Percentiles rank a stretch among this genome's conserved stretches.
These are phyloP conservation scores for Aspergillus cavernicola DNA, from an alignment of 495 filamentous ascomycete genomes.

Conservation along the genomic window DNA sequence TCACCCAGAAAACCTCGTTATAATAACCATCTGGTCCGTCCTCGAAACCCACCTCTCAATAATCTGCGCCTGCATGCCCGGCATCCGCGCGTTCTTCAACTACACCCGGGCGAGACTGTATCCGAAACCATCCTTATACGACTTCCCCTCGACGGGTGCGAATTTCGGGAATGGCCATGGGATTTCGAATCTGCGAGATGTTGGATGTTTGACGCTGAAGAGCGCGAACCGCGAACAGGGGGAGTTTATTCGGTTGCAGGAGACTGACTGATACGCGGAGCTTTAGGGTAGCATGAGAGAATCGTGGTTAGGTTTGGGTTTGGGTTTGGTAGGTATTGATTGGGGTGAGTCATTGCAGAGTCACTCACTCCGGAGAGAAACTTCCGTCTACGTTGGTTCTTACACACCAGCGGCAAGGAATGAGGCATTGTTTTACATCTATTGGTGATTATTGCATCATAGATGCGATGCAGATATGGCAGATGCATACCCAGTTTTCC, in stretches of 20 bases:
- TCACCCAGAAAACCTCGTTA: constrained; percentile 15
- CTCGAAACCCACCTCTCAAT: constrained; percentile 43
- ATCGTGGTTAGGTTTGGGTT: too few relatives aligned
- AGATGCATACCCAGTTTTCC: too few relatives aligned
- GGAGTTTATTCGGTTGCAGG: constrained; percentile 5
- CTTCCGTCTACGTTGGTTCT: too few relatives aligned
- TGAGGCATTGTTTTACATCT: too few relatives aligned
- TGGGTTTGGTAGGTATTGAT: too few relatives aligned
- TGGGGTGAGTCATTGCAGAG: too few relatives aligned
- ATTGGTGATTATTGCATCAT: too few relatives aligned
- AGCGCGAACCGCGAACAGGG: neutral
- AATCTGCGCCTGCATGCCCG: constrained; percentile 46
- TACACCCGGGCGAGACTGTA: constrained; percentile 21
- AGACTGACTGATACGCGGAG: neutral
- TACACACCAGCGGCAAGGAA: too few relatives aligned
- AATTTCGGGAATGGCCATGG: too few relatives aligned
- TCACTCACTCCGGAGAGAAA: too few relatives aligned
- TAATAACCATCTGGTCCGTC: constrained; percentile 34
- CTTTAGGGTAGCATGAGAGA: neutral
- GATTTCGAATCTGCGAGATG: too few relatives aligned
- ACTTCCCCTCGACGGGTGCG: neutral
- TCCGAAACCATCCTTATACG: neutral
- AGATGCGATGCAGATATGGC: too few relatives aligned
- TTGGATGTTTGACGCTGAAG: neutral
- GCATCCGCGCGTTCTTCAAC: constrained; percentile 28